Percentiles rank a stretch among this genome's conserved stretches.
Conservation (phyloP, 192 early-diverging fungal species). For the Chytriomyces sp. region DNA sequence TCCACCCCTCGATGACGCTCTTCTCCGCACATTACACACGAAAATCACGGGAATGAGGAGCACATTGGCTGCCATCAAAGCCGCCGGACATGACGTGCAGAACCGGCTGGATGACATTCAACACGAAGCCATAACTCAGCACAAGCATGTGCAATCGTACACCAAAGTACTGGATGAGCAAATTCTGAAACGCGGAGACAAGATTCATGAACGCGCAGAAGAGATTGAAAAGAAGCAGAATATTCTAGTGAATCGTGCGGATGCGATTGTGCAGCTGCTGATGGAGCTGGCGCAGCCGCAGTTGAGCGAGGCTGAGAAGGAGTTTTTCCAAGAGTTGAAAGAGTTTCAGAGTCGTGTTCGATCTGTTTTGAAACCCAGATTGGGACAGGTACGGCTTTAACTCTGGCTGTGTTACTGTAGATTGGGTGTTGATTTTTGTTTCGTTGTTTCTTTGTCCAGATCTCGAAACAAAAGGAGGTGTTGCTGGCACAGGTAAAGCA, state of each 20-base stretch:
- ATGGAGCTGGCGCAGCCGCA: slow-evolving; percentile 18
- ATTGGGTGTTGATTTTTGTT: neutral
- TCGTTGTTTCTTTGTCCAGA: neutral
- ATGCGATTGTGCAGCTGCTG: slow-evolving; percentile 26
- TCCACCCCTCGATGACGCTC: slow-evolving; percentile 2
- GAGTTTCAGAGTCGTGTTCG: slow-evolving; percentile 29
- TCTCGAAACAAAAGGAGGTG: slow-evolving; percentile 21
- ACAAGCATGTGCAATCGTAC: slow-evolving; percentile 7
- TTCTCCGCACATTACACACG: slow-evolving; percentile 6
- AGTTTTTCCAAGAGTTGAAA: slow-evolving; percentile 25
- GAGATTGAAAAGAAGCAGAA: neutral
- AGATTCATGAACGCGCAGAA: neutral
- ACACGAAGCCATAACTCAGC: slow-evolving; percentile 17
- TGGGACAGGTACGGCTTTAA: slow-evolving; percentile 10
- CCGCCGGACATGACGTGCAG: neutral
- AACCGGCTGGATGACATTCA: slow-evolving; percentile 31
- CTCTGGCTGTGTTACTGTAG: neutral
- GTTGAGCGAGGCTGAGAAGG: slow-evolving; percentile 20
- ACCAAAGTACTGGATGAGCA: neutral
- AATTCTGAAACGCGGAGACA: neutral
- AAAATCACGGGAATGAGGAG: slow-evolving; percentile 16
- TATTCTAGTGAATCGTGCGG: neutral
- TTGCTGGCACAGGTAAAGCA: slow-evolving; percentile 13
- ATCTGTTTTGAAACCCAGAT: slow-evolving; percentile 26
- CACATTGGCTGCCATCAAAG: slow-evolving; percentile 5